Evolutionary conservation across 768 basidiomycete species (phyloP).

Genomic region (Xerocomellus chrysenteron): DNA sequence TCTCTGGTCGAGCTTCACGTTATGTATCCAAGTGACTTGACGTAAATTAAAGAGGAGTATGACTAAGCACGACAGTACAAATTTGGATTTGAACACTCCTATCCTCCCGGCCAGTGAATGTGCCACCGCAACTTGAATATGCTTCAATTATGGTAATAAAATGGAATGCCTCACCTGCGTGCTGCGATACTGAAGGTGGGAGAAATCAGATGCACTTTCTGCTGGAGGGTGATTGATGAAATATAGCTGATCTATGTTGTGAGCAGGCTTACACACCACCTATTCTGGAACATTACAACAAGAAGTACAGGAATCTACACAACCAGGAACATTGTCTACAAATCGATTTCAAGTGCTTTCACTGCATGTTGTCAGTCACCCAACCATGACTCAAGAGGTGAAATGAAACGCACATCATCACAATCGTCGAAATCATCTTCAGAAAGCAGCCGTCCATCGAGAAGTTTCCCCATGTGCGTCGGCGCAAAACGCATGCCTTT

Average conservation of each 20-base stretch:
- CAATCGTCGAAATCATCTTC: conserved; percentile 4
- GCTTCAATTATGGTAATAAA: too few relatives aligned
- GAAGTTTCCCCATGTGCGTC: conserved; percentile 44
- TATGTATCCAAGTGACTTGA: not conserved
- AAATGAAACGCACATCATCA: conserved; percentile 1
- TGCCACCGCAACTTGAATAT: too few relatives aligned
- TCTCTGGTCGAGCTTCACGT: not conserved
- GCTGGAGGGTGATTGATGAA: too few relatives aligned
- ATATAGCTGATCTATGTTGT: too few relatives aligned
- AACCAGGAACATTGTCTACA: not conserved
- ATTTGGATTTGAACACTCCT: not conserved
- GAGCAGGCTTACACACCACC: too few relatives aligned
- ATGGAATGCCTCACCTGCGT: too few relatives aligned
- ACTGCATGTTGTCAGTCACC: not conserved
- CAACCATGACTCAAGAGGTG: not conserved
- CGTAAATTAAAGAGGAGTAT: too few relatives aligned
- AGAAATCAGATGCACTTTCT: too few relatives aligned
- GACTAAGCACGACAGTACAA: conserved; percentile 10
- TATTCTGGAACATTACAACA: too few relatives aligned
- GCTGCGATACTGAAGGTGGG: too few relatives aligned
- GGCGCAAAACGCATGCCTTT: conserved; percentile 38
- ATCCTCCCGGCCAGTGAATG: too few relatives aligned
- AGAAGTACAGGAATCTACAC: not conserved
- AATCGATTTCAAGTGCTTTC: not conserved
- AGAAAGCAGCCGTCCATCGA: conserved; percentile 28